These are phyloP conservation scores for Magnaporthiopsis rhizophila DNA, from an alignment of 2,329 filamentous ascomycete species.

Conservation along the genomic window DNA sequence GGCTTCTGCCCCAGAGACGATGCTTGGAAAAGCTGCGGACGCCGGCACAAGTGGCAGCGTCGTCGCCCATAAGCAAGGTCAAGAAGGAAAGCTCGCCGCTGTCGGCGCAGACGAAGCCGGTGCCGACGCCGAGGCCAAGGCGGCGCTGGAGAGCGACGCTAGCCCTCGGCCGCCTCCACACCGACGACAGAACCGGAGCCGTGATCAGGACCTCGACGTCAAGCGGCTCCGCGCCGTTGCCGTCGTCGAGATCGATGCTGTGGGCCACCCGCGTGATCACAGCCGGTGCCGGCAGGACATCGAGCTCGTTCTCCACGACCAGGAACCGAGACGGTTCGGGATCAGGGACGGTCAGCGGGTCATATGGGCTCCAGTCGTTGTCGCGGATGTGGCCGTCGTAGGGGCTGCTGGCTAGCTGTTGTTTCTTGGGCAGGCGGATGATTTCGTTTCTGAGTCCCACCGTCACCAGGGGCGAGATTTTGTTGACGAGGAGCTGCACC, in stretches of 20 bases:
- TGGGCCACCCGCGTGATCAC: constrained; percentile 29
- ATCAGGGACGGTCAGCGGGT: neutral
- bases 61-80: neutral
- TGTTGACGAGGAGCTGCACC: constrained; percentile 28
- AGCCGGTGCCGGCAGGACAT: constrained; percentile 29
- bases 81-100: constrained; percentile 27
- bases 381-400: neutral
- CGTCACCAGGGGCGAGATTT: constrained; percentile 28
- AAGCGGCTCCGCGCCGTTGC: constrained; percentile 20
- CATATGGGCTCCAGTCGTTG: neutral
- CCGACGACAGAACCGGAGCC: neutral
- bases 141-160: constrained; percentile 26
- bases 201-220: constrained; percentile 27
- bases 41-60: constrained; percentile 7
- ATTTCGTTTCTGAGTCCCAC: constrained; percentile 23
- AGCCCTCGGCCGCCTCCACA: constrained; percentile 18
- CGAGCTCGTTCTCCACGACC: constrained; percentile 27
- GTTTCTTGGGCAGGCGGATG: neutral
- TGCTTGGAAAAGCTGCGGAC: constrained; percentile 6
- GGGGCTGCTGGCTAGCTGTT: too few species aligned
- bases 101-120: constrained; percentile 30
- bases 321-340: constrained; percentile 16
- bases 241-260: constrained; percentile 17
- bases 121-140: constrained; percentile 25
- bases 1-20: neutral